These are phyloP conservation scores for Anastatica hierochuntica DNA, from an alignment of 345 rosid species.

Conservation along the genomic window DNA sequence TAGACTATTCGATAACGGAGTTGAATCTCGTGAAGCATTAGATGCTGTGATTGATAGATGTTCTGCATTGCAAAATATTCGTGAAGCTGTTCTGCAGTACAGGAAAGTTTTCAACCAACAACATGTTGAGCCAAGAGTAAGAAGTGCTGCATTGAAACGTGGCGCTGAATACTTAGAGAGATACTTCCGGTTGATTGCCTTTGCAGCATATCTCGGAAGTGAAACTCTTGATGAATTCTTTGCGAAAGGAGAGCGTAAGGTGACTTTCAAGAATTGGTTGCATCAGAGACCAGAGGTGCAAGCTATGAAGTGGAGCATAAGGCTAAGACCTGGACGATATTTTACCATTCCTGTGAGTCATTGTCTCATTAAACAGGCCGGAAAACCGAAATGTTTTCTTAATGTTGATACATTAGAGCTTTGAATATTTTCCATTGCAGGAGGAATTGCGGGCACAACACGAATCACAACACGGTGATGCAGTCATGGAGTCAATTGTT, in stretches of 20 bases:
- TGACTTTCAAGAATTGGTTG: constrained; percentile 86
- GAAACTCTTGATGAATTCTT: constrained; percentile 85
- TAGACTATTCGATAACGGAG: constrained; percentile 81
- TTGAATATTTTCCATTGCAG: constrained; percentile 30
- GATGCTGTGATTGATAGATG: constrained; percentile 94
- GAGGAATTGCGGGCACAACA: constrained; percentile 76
- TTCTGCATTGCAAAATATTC: constrained; percentile 91
- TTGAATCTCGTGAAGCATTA: constrained; percentile 82
- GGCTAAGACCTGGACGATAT: constrained; percentile 84
- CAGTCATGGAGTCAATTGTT: constrained; percentile 91
- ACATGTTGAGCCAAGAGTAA: constrained; percentile 78
- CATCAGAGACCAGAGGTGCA: constrained; percentile 89
- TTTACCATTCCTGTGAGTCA: constrained; percentile 71
- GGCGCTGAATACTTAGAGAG: constrained; percentile 95
- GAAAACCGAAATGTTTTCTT: neutral
- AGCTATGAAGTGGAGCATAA: constrained; percentile 97
- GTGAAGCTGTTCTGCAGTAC: constrained; percentile 84
- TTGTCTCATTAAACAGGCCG: constrained; percentile 4
- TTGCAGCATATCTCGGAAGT: constrained; percentile 97
- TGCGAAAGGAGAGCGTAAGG: constrained; percentile 59
- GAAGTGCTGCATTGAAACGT: constrained; percentile 82
- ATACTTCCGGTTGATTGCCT: constrained; percentile 85
- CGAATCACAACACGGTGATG: constrained; percentile 88
- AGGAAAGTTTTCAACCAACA: constrained; percentile 86
- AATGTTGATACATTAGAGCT: neutral